Percentiles rank a stretch among this genome's conserved stretches.
Conservation (phyloP, 2,329 filamentous ascomycete species). For the Alternaria panax region DNA sequence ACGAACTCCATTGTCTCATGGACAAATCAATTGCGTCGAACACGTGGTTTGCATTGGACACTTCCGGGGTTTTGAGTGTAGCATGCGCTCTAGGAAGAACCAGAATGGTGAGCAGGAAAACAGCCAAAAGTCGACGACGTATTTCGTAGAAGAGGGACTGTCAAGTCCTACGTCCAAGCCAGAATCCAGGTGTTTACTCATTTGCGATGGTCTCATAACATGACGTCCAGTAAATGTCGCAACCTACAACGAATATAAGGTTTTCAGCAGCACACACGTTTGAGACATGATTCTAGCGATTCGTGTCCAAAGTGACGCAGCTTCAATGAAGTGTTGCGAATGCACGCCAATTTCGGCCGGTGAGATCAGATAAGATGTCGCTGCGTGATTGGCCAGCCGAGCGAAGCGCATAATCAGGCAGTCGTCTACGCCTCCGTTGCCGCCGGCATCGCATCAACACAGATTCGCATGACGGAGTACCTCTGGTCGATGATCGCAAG, state of each 20-base stretch:
- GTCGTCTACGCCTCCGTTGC: not conserved
- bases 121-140: slow-evolving; percentile 14
- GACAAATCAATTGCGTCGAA: slow-evolving; percentile 78
- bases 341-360: not conserved
- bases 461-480: not conserved
- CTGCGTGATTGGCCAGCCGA: not conserved
- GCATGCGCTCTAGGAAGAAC: not conserved
- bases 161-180: not conserved
- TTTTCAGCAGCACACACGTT: slow-evolving; percentile 16
- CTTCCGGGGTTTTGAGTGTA: slow-evolving; percentile 1
- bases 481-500: not conserved
- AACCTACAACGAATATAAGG: not conserved
- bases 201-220: not conserved
- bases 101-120: not conserved
- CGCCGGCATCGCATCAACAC: not conserved
- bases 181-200: not conserved
- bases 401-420: not conserved
- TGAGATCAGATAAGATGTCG: slow-evolving; percentile 7
- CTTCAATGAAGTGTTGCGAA: slow-evolving; percentile 5
- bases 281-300: slow-evolving; percentile 10
- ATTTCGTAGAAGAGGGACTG: slow-evolving; percentile 15
- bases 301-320: slow-evolving; percentile 8
- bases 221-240: not conserved
- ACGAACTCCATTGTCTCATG: slow-evolving; percentile 77
- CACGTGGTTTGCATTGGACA: slow-evolving; percentile 66